phyloP scores from a whole-genome alignment of 2,329 filamentous ascomycete genomes.

The Fusarium protoensiforme region DNA sequence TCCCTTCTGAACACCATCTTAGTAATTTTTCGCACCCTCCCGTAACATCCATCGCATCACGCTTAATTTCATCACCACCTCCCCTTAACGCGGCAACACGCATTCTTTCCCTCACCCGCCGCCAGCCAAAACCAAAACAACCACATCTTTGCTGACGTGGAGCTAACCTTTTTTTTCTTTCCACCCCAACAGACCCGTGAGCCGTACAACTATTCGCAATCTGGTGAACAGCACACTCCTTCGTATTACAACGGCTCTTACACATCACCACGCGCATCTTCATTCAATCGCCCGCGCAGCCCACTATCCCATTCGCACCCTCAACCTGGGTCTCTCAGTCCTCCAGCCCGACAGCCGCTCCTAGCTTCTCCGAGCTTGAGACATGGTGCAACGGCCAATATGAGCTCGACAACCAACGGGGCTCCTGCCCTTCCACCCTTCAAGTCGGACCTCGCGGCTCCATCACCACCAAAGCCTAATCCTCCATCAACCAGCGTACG shows the following conservation, averaged over 20 bases:
- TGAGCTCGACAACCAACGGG: constrained; percentile 55
- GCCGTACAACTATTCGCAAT: constrained; percentile 59
- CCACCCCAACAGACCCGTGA: constrained; percentile 58
- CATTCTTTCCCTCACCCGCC: constrained; percentile 22
- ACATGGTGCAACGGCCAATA: constrained; percentile 54
- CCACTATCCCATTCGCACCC: constrained; percentile 63
- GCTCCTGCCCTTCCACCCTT: constrained; percentile 49
- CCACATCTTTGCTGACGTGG: constrained; percentile 41
- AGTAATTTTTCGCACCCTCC: constrained; percentile 22
- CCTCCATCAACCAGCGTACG: constrained; percentile 52
- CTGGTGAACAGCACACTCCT: constrained; percentile 54
- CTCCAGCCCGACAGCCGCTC: constrained; percentile 52
- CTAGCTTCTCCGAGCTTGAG: constrained; percentile 62
- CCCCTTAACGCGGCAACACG: constrained; percentile 26
- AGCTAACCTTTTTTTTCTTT: constrained; percentile 43
- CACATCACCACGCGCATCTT: constrained; percentile 58
- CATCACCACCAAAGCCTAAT: constrained; percentile 54
- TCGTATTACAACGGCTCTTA: constrained; percentile 63
- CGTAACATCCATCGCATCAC: constrained; percentile 17
- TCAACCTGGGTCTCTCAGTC: constrained; percentile 56
- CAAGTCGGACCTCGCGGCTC: constrained; percentile 54
- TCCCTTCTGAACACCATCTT: constrained; percentile 12
- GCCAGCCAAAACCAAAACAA: constrained; percentile 23
- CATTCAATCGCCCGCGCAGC: constrained; percentile 59
- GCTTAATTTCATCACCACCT: constrained; percentile 36